A percentile compares a stretch with the other conserved stretches of the same genome.
phyloP scores from a whole-genome alignment of 345 rosid genomes.

The Gossypioides kirkii region DNA sequence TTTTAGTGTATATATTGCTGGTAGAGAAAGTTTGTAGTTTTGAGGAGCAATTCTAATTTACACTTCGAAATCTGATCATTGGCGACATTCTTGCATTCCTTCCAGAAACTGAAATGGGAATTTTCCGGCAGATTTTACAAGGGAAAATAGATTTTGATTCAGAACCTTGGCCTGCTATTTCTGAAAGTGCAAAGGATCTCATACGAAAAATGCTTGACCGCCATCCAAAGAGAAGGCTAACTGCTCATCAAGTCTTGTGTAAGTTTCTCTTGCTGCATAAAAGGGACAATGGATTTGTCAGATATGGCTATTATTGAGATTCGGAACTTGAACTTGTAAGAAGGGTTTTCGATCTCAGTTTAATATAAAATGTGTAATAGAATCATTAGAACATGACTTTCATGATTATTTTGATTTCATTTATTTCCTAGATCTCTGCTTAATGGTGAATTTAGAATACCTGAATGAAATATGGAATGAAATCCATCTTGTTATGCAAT shows the following conservation, averaged over 20 bases:
- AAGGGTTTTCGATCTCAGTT: background rate
- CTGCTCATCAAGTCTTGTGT: conserved; percentile 80
- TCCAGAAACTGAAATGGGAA: conserved; percentile 67
- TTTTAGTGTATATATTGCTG: conserved; percentile 16
- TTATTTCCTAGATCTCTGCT: background rate
- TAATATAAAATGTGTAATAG: background rate
- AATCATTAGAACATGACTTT: background rate
- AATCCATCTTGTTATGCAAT: background rate
- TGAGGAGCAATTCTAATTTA: conserved; percentile 1
- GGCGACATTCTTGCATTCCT: conserved; percentile 10
- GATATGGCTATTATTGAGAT: background rate
- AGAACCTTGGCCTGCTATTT: conserved; percentile 74
- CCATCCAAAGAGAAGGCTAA: conserved; percentile 53
- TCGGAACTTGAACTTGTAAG: background rate
- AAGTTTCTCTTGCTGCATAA: conserved; percentile 23
- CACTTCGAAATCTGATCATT: background rate
- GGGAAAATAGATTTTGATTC: conserved; percentile 60
- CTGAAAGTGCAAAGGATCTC: conserved; percentile 75
- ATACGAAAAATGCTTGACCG: conserved; percentile 61
- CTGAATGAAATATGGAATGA: background rate
- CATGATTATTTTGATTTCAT: background rate
- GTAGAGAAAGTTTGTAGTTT: background rate
- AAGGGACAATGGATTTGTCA: background rate
- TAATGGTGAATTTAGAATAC: background rate
- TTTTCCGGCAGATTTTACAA: conserved; percentile 63